Evolutionary conservation across 805 yeast genomes (phyloP).

Genomic region (Wickerhamomyces tratensis): DNA sequence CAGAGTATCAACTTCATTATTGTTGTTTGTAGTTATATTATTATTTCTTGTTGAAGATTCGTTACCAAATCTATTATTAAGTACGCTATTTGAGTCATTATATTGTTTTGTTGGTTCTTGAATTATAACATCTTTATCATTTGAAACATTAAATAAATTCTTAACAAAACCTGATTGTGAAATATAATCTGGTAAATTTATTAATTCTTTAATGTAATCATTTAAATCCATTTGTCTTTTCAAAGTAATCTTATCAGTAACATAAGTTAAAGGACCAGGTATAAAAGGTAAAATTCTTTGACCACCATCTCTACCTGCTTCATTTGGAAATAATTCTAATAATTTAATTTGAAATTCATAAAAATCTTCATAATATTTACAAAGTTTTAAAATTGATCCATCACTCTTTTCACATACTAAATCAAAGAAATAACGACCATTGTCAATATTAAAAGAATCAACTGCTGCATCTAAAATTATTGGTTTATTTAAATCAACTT

Average conservation of each 20-base stretch:
- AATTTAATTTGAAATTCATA: conserved; percentile 85
- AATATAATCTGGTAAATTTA: conserved; percentile 68
- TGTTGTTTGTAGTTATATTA: no score
- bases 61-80: no score
- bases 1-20: conserved; percentile 18
- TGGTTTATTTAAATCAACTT: conserved; percentile 9
- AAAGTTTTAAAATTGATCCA: conserved; percentile 62
- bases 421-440: conserved; percentile 85
- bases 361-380: conserved; percentile 91
- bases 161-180: conserved; percentile 61
- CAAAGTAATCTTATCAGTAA: conserved; percentile 62
- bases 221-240: conserved; percentile 47
- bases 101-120: neutral
- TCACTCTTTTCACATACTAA: conserved; percentile 57
- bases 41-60: no score
- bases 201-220: conserved; percentile 46
- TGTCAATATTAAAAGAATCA: conserved; percentile 70
- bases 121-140: conserved; percentile 22
- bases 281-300: conserved; percentile 86
- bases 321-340: conserved; percentile 78
- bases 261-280: conserved; percentile 92
- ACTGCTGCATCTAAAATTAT: conserved; percentile 46
- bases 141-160: conserved; percentile 52
- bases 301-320: conserved; percentile 74
- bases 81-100: no score